Evolutionary conservation across 2,329 filamentous ascomycete genomes (phyloP).

Genomic region (Truncatella angustata): DNA sequence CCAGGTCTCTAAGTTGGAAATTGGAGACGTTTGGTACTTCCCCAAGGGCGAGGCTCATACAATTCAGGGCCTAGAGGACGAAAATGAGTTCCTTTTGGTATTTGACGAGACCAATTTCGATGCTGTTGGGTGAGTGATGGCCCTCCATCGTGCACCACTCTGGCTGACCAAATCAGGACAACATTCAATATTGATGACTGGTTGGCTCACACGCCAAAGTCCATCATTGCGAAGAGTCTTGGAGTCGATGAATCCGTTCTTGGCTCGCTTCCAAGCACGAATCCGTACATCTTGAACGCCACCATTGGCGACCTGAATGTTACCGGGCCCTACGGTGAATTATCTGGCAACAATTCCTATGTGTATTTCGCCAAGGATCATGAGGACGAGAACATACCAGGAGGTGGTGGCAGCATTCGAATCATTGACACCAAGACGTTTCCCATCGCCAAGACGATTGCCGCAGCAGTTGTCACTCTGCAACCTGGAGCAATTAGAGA

Average conservation of each 20-base stretch:
- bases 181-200: slow-evolving; percentile 73
- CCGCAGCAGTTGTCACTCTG: slow-evolving; percentile 61
- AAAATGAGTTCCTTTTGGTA: slow-evolving; percentile 65
- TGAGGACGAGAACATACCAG: slow-evolving; percentile 54
- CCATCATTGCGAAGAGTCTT: slow-evolving; percentile 68
- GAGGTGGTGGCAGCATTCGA: slow-evolving; percentile 59
- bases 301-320: slow-evolving; percentile 49
- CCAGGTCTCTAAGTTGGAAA: slow-evolving; percentile 52
- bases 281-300: slow-evolving; percentile 62
- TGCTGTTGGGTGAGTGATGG: slow-evolving; percentile 47
- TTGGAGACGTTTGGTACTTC: slow-evolving; percentile 62
- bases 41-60: slow-evolving; percentile 60
- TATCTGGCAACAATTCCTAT: slow-evolving; percentile 59
- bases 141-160: neutral
- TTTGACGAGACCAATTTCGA: slow-evolving; percentile 70
- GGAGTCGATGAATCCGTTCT: slow-evolving; percentile 61
- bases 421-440: slow-evolving; percentile 69
- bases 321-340: slow-evolving; percentile 41
- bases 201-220: slow-evolving; percentile 63
- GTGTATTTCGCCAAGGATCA: slow-evolving; percentile 60
- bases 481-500: slow-evolving; percentile 63
- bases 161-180: slow-evolving; percentile 40
- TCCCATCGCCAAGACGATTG: slow-evolving; percentile 63
- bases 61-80: slow-evolving; percentile 60
- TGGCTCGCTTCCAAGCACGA: slow-evolving; percentile 51